These are phyloP conservation scores for Chlorella sp. DNA, from an alignment of 139 green algal genomes.

Conservation along the genomic window DNA sequence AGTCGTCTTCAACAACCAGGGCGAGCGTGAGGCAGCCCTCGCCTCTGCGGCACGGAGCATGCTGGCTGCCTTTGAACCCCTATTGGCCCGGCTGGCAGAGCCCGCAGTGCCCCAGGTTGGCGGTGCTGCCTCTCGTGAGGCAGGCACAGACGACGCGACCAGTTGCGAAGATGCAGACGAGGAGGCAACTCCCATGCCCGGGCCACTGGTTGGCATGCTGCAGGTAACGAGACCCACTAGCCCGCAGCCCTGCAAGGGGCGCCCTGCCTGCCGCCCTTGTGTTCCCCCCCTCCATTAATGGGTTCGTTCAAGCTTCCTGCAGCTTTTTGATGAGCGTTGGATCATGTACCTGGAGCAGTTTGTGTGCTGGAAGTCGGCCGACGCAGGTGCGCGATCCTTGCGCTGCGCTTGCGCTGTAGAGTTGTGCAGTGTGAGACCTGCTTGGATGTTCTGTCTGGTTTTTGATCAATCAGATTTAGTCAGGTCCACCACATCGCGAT, in stretches of 20 bases:
- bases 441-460: background rate
- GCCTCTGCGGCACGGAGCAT: constrained; percentile 55
- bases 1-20: constrained; percentile 54
- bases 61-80: constrained; percentile 69
- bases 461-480: background rate
- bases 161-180: background rate
- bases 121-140: background rate
- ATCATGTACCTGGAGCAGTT: constrained; percentile 93
- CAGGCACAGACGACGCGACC: background rate
- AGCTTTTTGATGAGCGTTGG: constrained; percentile 84
- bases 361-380: constrained; percentile 88
- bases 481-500: background rate
- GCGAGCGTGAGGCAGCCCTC: constrained; percentile 65
- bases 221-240: background rate
- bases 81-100: constrained; percentile 51
- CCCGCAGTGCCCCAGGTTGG: no score
- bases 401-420: no score
- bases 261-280: background rate
- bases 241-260: background rate
- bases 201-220: constrained; percentile 3
- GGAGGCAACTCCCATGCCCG: background rate
- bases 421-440: no score
- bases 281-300: background rate
- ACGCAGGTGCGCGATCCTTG: constrained; percentile 47
- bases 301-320: constrained; percentile 27